phyloP scores from a whole-genome alignment of 805 yeast genomes.

The Ogataea haglerorum region DNA sequence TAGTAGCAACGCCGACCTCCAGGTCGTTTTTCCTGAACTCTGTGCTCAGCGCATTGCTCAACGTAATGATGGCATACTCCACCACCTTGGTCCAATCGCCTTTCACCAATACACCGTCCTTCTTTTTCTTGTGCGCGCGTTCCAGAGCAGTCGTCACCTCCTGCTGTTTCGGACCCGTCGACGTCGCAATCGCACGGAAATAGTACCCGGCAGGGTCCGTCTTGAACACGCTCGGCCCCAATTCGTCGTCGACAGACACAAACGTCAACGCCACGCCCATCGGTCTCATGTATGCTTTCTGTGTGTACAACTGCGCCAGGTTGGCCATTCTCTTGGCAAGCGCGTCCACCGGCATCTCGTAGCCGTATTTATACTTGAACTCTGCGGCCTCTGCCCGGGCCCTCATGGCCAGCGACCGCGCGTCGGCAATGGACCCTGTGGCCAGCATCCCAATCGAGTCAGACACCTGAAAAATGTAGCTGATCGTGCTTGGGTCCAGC shows the following conservation, averaged over 20 bases:
- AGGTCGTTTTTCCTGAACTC: conserved; percentile 92
- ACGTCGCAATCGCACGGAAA: conserved; percentile 84
- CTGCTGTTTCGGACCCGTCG: conserved; percentile 97
- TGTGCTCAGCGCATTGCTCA: conserved; percentile 83
- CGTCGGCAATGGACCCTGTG: conserved; percentile 96
- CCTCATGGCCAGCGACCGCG: conserved; percentile 82
- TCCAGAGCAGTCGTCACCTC: conserved; percentile 89
- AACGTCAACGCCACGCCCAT: conserved; percentile 91
- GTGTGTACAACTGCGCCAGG: conserved; percentile 91
- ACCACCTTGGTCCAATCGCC: conserved; percentile 90
- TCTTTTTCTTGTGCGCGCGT: conserved; percentile 72
- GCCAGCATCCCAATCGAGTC: conserved; percentile 83
- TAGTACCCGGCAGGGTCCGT: conserved; percentile 98
- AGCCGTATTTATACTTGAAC: conserved; percentile 90
- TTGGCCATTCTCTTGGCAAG: conserved; percentile 95
- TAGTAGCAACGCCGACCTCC: conserved; percentile 86
- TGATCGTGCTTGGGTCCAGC: conserved; percentile 80
- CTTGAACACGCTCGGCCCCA: conserved; percentile 86
- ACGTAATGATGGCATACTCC: conserved; percentile 82
- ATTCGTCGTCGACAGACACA: conserved; percentile 81
- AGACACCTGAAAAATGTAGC: conserved; percentile 81
- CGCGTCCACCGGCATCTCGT: conserved; percentile 93
- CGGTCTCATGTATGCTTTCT: conserved; percentile 98
- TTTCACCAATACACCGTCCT: conserved; percentile 49
- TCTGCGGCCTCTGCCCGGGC: conserved; percentile 97